phyloP scores from a whole-genome alignment of 345 rosid species.

The Eucalyptus paniculata region DNA sequence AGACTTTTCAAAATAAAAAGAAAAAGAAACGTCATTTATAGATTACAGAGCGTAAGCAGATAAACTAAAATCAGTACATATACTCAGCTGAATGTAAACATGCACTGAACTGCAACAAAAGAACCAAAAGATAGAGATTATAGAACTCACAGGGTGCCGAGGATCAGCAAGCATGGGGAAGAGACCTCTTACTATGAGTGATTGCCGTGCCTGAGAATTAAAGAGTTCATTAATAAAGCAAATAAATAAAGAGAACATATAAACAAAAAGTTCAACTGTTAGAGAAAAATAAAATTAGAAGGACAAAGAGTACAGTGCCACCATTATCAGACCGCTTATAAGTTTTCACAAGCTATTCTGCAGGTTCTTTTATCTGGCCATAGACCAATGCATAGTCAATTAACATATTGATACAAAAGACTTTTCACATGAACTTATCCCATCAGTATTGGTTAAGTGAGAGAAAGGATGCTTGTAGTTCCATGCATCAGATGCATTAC shows the following conservation, averaged over 20 bases:
- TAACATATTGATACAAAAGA: neutral
- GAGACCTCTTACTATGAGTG: constrained; percentile 5
- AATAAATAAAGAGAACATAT: neutral
- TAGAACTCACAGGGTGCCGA: constrained; percentile 8
- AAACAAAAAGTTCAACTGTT: neutral
- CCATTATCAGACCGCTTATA: neutral
- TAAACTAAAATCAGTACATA: neutral
- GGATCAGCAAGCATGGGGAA: constrained; percentile 16
- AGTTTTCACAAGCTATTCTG: neutral
- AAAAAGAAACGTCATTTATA: neutral
- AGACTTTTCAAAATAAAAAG: neutral
- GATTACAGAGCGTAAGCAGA: neutral
- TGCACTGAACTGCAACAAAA: neutral
- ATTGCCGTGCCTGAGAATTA: constrained; percentile 5
- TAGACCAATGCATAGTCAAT: neutral
- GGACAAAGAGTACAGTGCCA: neutral
- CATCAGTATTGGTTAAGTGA: neutral
- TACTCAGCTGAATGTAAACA: neutral
- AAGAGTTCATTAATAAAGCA: neutral
- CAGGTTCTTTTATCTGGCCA: neutral
- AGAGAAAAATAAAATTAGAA: neutral
- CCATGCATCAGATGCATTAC: neutral
- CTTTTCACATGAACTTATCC: neutral
- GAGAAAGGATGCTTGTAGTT: neutral
- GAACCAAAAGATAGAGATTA: neutral